Base-by-base conservation (phyloP, 495 filamentous ascomycete species). In the Halenospora varia region DNA sequence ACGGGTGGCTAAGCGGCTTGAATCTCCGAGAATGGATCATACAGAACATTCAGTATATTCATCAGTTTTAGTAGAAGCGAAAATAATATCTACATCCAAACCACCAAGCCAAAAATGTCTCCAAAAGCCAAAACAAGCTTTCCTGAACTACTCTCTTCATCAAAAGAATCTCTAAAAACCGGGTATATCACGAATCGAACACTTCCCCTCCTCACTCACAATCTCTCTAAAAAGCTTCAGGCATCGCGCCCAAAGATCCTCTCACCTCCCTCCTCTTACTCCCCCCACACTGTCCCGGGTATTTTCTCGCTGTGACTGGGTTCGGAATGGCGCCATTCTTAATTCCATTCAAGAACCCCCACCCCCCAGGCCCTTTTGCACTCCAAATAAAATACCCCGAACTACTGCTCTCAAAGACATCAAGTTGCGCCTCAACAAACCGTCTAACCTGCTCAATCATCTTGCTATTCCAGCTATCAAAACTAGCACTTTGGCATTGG, bases 351-450 rank as follows among this genome's bases (percentile, higher is more conserved):
- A 66, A 56, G 58, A 71, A 70, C 4, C 71, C 72, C 72, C 71
- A 77, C n/a, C 55, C 70, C 1, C 68, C 66, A 25, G 71, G 64
- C 3, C 53, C 69, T 48, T 69, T 71, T 35, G 65, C 71, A 24
- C 61, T 62, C 74, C 70, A 77, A 51, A 73, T 60, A 62, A 76
- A 76, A 45, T 67, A 77, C 3, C 74, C 73, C 19, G 56, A 57
- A 1, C 62, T 60, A 47, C 56, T 63, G 24, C 62, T 54, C 64
- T 75, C 63, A 57, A 70, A 75, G 10, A 61, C 65, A 55, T 75
- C 68, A 23, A 77, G 40, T 53, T 77, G 66, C 25, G 75, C 75
- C 60, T 77, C 73, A 29, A 75, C 66, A 48, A 67, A 77, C 25
- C 60, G 45, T 26, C 69, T 71, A 82, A 73, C 68, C 25, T 72